Conservation (phyloP, 805 yeast species). For the Candida ortonii region DNA sequence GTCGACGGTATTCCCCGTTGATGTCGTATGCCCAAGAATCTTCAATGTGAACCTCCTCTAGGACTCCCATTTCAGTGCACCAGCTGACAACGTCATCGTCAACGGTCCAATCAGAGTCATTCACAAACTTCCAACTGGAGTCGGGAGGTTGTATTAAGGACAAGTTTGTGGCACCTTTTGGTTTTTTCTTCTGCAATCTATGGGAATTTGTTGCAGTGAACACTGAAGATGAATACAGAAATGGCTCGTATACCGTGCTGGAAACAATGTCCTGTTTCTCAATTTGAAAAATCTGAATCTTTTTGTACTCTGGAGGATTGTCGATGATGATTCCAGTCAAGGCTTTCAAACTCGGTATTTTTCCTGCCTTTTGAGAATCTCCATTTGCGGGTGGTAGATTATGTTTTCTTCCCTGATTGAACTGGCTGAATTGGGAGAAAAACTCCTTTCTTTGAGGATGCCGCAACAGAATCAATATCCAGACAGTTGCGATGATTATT, state of each 20-base stretch:
- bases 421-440: conserved; percentile 21
- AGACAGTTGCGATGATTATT: conserved; percentile 53
- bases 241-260: conserved; percentile 59
- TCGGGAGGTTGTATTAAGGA: conserved; percentile 61
- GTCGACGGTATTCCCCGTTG: conserved; percentile 51
- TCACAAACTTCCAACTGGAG: conserved; percentile 66
- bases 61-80: conserved; percentile 45
- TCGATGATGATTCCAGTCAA: conserved; percentile 54
- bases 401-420: conserved; percentile 36
- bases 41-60: conserved; percentile 31
- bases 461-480: conserved; percentile 49
- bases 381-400: not conserved
- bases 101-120: conserved; percentile 58
- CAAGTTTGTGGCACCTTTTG: conserved; percentile 59
- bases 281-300: conserved; percentile 78
- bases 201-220: conserved; percentile 50
- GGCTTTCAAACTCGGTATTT: too few species aligned
- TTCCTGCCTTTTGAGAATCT: too few species aligned
- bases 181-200: conserved; percentile 51
- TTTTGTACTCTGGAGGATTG: conserved; percentile 55
- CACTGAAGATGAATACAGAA: conserved; percentile 50
- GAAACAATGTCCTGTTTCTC: conserved; percentile 58
- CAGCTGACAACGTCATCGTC: conserved; percentile 55
- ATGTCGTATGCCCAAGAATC: conserved; percentile 51
- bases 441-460: conserved; percentile 54